Percentiles rank a stretch among this genome's conserved stretches.
Evolutionary conservation across 768 basidiomycete genomes (phyloP).

Genomic region (Mycena vitilis): DNA sequence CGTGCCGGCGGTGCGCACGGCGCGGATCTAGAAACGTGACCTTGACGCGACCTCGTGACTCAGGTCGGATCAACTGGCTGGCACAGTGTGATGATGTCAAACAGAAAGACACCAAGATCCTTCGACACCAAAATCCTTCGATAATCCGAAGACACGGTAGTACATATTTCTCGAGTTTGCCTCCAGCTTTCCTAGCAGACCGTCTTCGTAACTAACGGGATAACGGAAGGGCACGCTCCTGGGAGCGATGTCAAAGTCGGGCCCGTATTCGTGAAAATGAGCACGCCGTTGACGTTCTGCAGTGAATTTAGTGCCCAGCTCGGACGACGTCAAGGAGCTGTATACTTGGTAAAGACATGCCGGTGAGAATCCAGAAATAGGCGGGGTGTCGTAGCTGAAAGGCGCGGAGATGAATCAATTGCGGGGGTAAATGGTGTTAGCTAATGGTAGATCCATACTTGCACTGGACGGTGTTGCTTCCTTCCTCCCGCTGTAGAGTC

Average conservation of each 20-base stretch:
- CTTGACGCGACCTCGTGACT: neutral
- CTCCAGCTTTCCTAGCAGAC: neutral
- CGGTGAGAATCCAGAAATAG: constrained; percentile 24
- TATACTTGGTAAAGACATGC: constrained; percentile 28
- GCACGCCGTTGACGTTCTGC: constrained; percentile 31
- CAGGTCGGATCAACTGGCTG: too few species aligned
- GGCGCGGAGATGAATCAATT: too few species aligned
- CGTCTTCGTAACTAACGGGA: constrained; percentile 5
- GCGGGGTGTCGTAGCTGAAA: constrained; percentile 27
- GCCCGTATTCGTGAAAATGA: constrained; percentile 17
- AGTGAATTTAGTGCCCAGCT: neutral
- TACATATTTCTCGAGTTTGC: too few species aligned
- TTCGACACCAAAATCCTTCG: too few species aligned
- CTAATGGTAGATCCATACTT: constrained; percentile 7
- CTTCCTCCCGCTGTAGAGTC: constrained; percentile 3
- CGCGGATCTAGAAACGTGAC: neutral
- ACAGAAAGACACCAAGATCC: too few species aligned
- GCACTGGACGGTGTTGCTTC: constrained; percentile 30
- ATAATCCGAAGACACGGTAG: too few species aligned
- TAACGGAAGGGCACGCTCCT: constrained; percentile 2
- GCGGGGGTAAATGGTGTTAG: too few species aligned
- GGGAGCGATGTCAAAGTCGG: constrained; percentile 11
- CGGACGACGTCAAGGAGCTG: too few species aligned
- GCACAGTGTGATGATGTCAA: too few species aligned
- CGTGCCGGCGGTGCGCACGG: constrained; percentile 1